A percentile compares a stretch with the other conserved stretches of the same genome.
Evolutionary conservation across 2,329 filamentous ascomycete genomes (phyloP).

Genomic region (Boeremia exigua): DNA sequence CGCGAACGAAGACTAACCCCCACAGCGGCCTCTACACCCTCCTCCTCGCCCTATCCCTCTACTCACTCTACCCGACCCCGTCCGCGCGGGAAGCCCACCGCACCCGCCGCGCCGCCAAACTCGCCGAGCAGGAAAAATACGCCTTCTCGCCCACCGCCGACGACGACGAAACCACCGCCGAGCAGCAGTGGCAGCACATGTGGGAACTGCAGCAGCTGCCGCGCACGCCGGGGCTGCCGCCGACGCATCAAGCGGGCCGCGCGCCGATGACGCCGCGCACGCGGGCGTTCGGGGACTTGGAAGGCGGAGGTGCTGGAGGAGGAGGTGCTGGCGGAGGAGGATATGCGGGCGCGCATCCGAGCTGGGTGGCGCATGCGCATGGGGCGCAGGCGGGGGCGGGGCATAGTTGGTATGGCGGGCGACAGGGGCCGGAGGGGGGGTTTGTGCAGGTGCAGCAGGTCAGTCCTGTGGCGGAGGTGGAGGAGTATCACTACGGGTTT

Average conservation of each 20-base stretch:
- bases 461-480: conserved; percentile 27
- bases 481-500: conserved; percentile 28
- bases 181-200: conserved; percentile 51
- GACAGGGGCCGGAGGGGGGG: conserved; percentile 16
- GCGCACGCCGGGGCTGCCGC: conserved; percentile 39
- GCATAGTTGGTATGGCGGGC: conserved; percentile 14
- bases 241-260: too few species aligned
- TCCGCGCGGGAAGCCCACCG: conserved; percentile 29
- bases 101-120: conserved; percentile 38
- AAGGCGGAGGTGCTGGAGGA: conserved; percentile 17
- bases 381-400: neutral
- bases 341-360: conserved; percentile 12
- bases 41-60: conserved; percentile 66
- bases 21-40: conserved; percentile 65
- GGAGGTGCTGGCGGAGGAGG: too few species aligned
- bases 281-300: conserved; percentile 39
- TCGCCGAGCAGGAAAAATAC: conserved; percentile 47
- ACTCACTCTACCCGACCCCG: conserved; percentile 57
- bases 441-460: conserved; percentile 21
- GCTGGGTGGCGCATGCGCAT: conserved; percentile 11
- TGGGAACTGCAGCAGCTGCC: conserved; percentile 50
- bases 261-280: conserved; percentile 40
- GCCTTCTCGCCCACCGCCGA: conserved; percentile 33
- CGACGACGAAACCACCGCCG: conserved; percentile 43
- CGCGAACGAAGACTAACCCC: too few species aligned